A percentile compares a stretch with the other conserved stretches of the same genome.
phyloP scores from a whole-genome alignment of 495 filamentous ascomycete species.

The Hypoxylon crocopeplum region DNA sequence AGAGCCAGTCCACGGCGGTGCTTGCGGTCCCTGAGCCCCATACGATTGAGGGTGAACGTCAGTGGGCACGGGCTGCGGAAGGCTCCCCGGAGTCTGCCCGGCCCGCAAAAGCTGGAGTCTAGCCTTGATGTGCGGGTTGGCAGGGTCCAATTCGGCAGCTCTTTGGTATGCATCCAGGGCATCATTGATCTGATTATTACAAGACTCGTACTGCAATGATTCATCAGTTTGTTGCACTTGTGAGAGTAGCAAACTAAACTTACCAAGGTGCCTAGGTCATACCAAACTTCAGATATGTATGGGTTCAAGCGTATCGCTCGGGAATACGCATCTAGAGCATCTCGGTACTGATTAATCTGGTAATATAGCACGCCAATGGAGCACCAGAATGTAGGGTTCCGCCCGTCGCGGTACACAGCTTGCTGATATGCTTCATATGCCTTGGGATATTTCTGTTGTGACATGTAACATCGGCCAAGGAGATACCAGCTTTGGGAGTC shows the following conservation, averaged over 20 bases:
- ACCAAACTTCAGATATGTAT: slow-evolving; percentile 99
- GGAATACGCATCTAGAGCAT: slow-evolving; percentile 98
- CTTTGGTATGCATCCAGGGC: slow-evolving; percentile 95
- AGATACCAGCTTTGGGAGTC: slow-evolving; percentile 99
- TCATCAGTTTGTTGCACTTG: slow-evolving; percentile 29
- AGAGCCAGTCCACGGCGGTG: slow-evolving; percentile 83
- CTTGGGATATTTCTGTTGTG: slow-evolving; percentile 98
- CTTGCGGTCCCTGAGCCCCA: slow-evolving; percentile 70
- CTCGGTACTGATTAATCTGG: slow-evolving; percentile 99
- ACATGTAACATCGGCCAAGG: slow-evolving; percentile 98
- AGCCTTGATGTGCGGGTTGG: slow-evolving; percentile 95
- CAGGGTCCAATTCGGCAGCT: slow-evolving; percentile 91
- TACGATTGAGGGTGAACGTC: slow-evolving; percentile 77
- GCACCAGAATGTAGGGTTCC: slow-evolving; percentile 99
- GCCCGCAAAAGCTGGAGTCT: slow-evolving; percentile 84
- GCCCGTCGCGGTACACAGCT: slow-evolving; percentile 96
- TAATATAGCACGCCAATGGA: slow-evolving; percentile 99
- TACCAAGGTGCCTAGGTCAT: slow-evolving; percentile 95
- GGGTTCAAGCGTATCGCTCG: slow-evolving; percentile 97
- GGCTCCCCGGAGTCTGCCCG: slow-evolving; percentile 69
- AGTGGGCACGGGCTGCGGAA: slow-evolving; percentile 53
- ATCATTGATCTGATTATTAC: slow-evolving; percentile 98
- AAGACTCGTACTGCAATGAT: slow-evolving; percentile 87
- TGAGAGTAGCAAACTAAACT: slow-evolving; percentile 46
- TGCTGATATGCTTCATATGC: slow-evolving; percentile 99